Percentiles rank a stretch among this genome's conserved stretches.
Conservation (phyloP, 2,329 filamentous ascomycete genomes). For the Nigrospora oryzae region DNA sequence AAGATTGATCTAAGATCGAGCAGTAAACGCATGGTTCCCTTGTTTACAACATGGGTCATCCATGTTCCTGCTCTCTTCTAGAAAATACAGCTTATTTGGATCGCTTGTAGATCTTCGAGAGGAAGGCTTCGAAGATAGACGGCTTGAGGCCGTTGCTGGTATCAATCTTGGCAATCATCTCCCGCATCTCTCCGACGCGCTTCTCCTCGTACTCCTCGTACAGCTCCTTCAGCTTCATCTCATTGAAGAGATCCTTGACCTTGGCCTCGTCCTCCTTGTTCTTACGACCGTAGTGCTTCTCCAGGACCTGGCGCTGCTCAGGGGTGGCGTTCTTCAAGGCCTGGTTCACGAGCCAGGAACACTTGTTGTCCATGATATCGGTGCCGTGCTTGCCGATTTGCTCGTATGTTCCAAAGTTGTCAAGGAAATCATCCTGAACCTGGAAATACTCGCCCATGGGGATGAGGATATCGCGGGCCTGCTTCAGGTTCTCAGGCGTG, state of each 20-base stretch:
- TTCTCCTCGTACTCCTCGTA: conserved; percentile 90
- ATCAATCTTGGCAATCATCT: conserved; percentile 71
- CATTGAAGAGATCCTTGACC: conserved; percentile 83
- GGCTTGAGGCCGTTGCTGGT: conserved; percentile 86
- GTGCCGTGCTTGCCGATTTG: conserved; percentile 98
- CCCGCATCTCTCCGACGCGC: conserved; percentile 66
- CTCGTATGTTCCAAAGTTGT: conserved; percentile 90
- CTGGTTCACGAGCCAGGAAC: conserved; percentile 96
- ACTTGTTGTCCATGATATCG: conserved; percentile 99
- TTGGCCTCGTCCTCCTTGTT: conserved; percentile 72
- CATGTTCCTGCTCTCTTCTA: too few species aligned
- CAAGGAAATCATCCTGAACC: conserved; percentile 96
- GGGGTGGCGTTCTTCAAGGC: conserved; percentile 72
- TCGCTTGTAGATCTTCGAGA: conserved; percentile 96
- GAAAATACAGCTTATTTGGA: background rate
- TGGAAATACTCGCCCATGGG: conserved; percentile 99
- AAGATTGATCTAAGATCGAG: too few species aligned
- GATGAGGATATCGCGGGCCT: conserved; percentile 85
- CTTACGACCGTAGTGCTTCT: conserved; percentile 92
- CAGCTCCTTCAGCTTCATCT: conserved; percentile 72
- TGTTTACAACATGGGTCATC: too few species aligned
- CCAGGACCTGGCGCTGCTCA: conserved; percentile 80
- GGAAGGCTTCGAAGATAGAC: conserved; percentile 79
- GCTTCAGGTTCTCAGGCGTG: conserved; percentile 80
- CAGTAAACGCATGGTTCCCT: too few species aligned